Conservation (phyloP, 2,329 filamentous ascomycete species). For the Leptographium radiaticola region DNA sequence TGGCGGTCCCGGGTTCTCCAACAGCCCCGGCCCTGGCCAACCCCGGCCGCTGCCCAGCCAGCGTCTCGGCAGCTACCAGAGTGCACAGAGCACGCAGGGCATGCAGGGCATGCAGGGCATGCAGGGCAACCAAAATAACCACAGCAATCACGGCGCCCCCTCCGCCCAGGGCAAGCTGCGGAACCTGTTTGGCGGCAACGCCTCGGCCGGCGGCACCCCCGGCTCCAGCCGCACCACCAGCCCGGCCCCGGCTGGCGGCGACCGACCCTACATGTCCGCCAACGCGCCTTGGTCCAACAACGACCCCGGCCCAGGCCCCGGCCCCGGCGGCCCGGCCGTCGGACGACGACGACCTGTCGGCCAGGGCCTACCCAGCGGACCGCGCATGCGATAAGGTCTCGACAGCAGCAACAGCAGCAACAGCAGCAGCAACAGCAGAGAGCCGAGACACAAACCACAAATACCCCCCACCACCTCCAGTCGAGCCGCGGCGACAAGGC, state of each 20-base stretch:
- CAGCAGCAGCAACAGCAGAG: not conserved
- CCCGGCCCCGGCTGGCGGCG: constrained; percentile 17
- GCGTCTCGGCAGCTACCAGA: constrained; percentile 63
- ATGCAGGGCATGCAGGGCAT: constrained; percentile 3
- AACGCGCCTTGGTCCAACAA: constrained; percentile 34
- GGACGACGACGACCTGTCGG: constrained; percentile 17
- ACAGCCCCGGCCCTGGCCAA: constrained; percentile 9
- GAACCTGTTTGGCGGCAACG: constrained; percentile 57
- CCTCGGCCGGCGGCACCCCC: constrained; percentile 36
- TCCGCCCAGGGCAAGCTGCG: constrained; percentile 74
- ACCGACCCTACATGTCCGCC: constrained; percentile 26
- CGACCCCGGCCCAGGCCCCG: too few relatives aligned
- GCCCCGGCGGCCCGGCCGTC: constrained; percentile 21
- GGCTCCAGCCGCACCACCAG: constrained; percentile 21
- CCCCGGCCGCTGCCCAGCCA: constrained; percentile 58
- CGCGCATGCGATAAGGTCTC: constrained; percentile 23
- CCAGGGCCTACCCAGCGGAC: constrained; percentile 27
- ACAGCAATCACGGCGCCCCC: constrained; percentile 12
- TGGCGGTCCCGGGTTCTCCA: too few relatives aligned
- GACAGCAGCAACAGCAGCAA: not conserved
- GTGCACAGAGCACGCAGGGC: constrained; percentile 20
- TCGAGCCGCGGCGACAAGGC: not conserved
- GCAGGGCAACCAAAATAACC: too few relatives aligned
- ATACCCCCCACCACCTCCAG: not conserved
- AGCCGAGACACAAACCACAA: not conserved